Conservation (phyloP, 192 early-diverging fungal genomes). For the Coemansia aciculifera region DNA sequence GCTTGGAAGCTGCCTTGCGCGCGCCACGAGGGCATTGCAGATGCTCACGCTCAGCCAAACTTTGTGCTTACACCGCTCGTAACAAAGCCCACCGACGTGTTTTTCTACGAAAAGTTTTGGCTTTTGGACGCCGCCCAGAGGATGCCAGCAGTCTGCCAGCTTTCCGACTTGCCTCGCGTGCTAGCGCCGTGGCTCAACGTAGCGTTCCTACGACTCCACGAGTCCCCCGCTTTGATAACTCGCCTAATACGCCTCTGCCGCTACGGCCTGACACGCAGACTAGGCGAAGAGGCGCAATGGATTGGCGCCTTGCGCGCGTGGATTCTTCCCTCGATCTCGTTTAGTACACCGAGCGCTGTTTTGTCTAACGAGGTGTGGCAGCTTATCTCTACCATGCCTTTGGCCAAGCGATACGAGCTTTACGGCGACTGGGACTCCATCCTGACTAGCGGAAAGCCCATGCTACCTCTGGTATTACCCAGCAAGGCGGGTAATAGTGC, state of each 20-base stretch:
- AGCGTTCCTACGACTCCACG: conserved; percentile 38
- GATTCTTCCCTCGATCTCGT: conserved; percentile 49
- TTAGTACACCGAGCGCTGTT: conserved; percentile 31
- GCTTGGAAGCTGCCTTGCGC: conserved; percentile 4
- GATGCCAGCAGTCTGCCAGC: conserved; percentile 16
- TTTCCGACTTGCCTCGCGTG: conserved; percentile 27
- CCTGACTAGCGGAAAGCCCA: conserved; percentile 24
- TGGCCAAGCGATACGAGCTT: conserved; percentile 34
- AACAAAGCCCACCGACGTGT: conserved; percentile 30
- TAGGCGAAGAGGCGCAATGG: conserved; percentile 17
- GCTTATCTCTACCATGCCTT: conserved; percentile 31
- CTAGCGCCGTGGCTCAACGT: conserved; percentile 51
- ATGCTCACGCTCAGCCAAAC: background rate
- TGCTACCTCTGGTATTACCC: conserved; percentile 18
- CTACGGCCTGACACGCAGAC: conserved; percentile 19
- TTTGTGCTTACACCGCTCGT: conserved; percentile 33
- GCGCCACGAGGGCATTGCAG: background rate
- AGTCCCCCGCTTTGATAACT: conserved; percentile 25
- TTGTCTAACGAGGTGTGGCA: conserved; percentile 53
- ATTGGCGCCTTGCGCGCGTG: conserved; percentile 41
- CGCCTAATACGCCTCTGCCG: conserved; percentile 45
- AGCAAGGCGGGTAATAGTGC: background rate
- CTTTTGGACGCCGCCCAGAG: conserved; percentile 23
- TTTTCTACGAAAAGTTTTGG: conserved; percentile 55
- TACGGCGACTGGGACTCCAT: conserved; percentile 40